Evolutionary conservation across 345 rosid genomes (phyloP).

Genomic region (Populus tremula): DNA sequence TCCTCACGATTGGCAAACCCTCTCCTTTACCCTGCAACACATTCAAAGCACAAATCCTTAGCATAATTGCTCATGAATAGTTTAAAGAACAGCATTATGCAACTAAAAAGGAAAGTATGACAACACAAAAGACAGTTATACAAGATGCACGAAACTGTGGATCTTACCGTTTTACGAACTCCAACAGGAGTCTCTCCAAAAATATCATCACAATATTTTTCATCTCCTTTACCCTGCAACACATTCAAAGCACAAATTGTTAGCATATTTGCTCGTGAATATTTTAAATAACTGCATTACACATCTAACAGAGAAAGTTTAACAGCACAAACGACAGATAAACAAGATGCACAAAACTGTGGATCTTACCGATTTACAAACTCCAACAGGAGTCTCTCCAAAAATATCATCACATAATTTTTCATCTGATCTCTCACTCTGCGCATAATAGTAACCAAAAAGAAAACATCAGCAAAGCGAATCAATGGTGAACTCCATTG

Average conservation of each 20-base stretch:
- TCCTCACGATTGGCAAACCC: slow-evolving; percentile 63
- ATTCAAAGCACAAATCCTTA: not conserved
- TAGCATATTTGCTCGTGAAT: slow-evolving; percentile 3
- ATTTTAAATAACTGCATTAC: not conserved
- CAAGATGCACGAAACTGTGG: not conserved
- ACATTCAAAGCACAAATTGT: slow-evolving; percentile 18
- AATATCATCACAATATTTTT: slow-evolving; percentile 83
- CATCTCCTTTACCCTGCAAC: slow-evolving; percentile 21
- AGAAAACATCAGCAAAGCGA: slow-evolving; percentile 11
- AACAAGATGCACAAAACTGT: not conserved
- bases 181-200: slow-evolving; percentile 94
- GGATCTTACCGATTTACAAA: slow-evolving; percentile 51
- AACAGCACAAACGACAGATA: not conserved
- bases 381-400: slow-evolving; percentile 88
- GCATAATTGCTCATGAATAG: not conserved
- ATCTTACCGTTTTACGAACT: slow-evolving; percentile 54
- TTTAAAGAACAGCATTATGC: not conserved
- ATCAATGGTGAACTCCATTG: slow-evolving; percentile 11
- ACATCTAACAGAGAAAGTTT: too few species aligned
- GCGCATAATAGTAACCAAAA: slow-evolving; percentile 25
- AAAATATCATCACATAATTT: slow-evolving; percentile 88
- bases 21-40: slow-evolving; percentile 66
- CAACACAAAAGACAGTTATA: not conserved
- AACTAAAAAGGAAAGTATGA: not conserved
- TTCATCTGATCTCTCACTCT: slow-evolving; percentile 86